Conservation (phyloP, 78 protist species). For the Speleostelium caveatum region DNA sequence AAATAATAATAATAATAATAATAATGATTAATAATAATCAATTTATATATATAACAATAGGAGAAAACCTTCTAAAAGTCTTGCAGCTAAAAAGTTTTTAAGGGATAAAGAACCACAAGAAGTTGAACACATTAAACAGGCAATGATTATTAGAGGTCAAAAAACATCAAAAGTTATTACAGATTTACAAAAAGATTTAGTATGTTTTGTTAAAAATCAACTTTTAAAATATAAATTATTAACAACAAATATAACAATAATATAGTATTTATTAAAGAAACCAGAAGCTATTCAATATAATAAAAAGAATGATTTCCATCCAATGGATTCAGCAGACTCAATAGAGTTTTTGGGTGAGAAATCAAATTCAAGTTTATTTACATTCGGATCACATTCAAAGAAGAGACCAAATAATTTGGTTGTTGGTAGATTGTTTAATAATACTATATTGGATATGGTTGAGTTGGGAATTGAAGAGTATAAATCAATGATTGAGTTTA, state of each 20-base stretch:
- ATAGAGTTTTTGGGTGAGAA: slow-evolving; percentile 72
- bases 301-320: slow-evolving; percentile 73
- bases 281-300: slow-evolving; percentile 74
- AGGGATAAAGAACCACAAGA: slow-evolving; percentile 57
- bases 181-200: slow-evolving; percentile 67
- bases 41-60: too few relatives aligned
- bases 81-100: slow-evolving; percentile 49
- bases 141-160: slow-evolving; percentile 78
- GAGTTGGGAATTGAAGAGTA: slow-evolving; percentile 86
- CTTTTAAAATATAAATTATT: not conserved
- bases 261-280: slow-evolving; percentile 68
- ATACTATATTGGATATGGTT: slow-evolving; percentile 92
- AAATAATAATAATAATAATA: too few relatives aligned
- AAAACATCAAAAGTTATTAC: slow-evolving; percentile 55
- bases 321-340: slow-evolving; percentile 73
- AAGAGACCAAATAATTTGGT: slow-evolving; percentile 93
- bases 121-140: slow-evolving; percentile 61
- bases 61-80: slow-evolving; percentile 34
- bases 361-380: slow-evolving; percentile 87
- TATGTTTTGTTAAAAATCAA: not conserved
- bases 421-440: slow-evolving; percentile 92
- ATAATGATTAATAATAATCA: too few relatives aligned
- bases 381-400: slow-evolving; percentile 88
- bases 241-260: not conserved
- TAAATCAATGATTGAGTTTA: slow-evolving; percentile 50